These are phyloP conservation scores for Petasospora fabianii DNA, from an alignment of 1,139 yeast genomes.

Conservation along the genomic window DNA sequence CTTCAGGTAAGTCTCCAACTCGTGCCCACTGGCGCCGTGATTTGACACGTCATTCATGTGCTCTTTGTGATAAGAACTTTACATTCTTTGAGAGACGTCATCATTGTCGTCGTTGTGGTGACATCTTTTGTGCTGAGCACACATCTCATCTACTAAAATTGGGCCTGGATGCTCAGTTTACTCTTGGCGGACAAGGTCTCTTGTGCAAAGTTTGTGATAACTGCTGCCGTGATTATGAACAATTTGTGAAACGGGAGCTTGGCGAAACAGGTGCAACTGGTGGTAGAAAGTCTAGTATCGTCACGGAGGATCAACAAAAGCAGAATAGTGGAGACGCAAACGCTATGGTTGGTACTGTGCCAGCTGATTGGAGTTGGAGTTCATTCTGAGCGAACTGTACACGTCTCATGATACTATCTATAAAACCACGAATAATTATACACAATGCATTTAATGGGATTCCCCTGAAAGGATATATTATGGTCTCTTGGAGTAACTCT, in stretches of 20 bases:
- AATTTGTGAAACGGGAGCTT: slow-evolving; percentile 35
- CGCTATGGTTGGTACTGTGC: slow-evolving; percentile 20
- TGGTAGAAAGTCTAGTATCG: slow-evolving; percentile 15
- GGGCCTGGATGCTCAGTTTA: slow-evolving; percentile 67
- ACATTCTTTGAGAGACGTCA: slow-evolving; percentile 84
- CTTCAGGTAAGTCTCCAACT: slow-evolving; percentile 39
- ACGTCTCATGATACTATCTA: no score
- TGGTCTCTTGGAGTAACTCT: no score
- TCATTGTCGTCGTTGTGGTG: slow-evolving; percentile 94
- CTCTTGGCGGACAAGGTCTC: slow-evolving; percentile 71
- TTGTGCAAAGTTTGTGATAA: slow-evolving; percentile 75
- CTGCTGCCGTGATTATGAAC: slow-evolving; percentile 71
- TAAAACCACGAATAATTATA: no score
- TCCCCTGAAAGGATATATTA: no score
- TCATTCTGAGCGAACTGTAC: slow-evolving; percentile 21
- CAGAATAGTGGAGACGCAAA: slow-evolving; percentile 4
- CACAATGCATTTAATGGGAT: slow-evolving; percentile 1
- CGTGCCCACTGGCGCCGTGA: slow-evolving; percentile 80
- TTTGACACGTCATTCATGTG: slow-evolving; percentile 57
- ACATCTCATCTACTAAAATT: slow-evolving; percentile 45
- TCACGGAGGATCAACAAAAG: slow-evolving; percentile 9
- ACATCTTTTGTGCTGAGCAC: slow-evolving; percentile 75
- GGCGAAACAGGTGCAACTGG: slow-evolving; percentile 16
- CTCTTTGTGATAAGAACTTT: slow-evolving; percentile 63
- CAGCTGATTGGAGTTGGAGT: slow-evolving; percentile 30